Conservation (phyloP, 805 yeast genomes). For the Yueomyces sinensis region DNA sequence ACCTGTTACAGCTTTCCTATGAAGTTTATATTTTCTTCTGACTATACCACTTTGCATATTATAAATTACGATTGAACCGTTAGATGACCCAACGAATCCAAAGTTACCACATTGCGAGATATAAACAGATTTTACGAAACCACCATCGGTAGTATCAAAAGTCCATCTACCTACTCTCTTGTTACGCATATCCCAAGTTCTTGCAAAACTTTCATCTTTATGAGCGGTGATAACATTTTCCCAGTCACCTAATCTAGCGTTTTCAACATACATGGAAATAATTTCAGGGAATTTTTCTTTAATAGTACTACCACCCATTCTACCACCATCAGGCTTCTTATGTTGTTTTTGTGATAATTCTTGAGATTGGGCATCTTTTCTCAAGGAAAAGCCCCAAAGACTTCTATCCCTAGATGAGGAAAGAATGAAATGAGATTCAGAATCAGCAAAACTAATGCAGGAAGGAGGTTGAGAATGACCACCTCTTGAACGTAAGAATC, state of each 20-base stretch:
- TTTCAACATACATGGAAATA: slow-evolving; percentile 53
- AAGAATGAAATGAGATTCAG: slow-evolving; percentile 67
- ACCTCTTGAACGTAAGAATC: slow-evolving; percentile 84
- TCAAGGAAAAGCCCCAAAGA: slow-evolving; percentile 81
- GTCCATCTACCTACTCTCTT: slow-evolving; percentile 70
- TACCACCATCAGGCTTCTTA: slow-evolving; percentile 30
- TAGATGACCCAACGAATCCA: slow-evolving; percentile 77
- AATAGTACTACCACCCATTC: slow-evolving; percentile 46
- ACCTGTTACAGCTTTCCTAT: slow-evolving; percentile 77
- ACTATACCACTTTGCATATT: slow-evolving; percentile 85
- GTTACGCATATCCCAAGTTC: slow-evolving; percentile 77
- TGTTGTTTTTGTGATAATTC: slow-evolving; percentile 71
- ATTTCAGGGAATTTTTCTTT: slow-evolving; percentile 71
- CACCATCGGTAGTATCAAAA: slow-evolving; percentile 64
- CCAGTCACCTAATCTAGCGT: slow-evolving; percentile 79
- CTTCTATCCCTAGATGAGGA: slow-evolving; percentile 81
- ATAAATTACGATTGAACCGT: slow-evolving; percentile 74
- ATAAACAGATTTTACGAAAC: slow-evolving; percentile 59
- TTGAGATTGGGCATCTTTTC: slow-evolving; percentile 95
- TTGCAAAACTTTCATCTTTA: slow-evolving; percentile 66
- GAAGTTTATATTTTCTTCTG: slow-evolving; percentile 56
- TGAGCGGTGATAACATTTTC: slow-evolving; percentile 86
- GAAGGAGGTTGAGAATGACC: slow-evolving; percentile 95
- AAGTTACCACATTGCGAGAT: slow-evolving; percentile 93
- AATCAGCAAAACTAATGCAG: slow-evolving; percentile 60